These are phyloP conservation scores for Xylariaceae sp. DNA, from an alignment of 2,329 filamentous ascomycete species.

Conservation along the genomic window DNA sequence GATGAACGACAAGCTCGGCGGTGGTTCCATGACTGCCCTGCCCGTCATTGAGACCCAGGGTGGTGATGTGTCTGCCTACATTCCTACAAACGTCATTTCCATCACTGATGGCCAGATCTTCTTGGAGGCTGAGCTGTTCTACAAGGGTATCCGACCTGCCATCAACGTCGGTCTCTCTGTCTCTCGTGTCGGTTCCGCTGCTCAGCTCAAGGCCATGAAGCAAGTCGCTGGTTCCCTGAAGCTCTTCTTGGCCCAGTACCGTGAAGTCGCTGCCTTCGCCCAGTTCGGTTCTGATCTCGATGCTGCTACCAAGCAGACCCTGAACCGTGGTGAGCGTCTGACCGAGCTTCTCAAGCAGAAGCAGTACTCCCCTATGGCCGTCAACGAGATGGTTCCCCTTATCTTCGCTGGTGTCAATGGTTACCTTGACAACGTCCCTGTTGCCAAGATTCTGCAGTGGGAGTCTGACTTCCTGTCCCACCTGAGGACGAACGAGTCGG, in stretches of 20 bases:
- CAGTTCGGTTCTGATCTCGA: constrained; percentile 99
- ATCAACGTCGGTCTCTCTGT: constrained; percentile 99
- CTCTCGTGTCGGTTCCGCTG: constrained; percentile 98
- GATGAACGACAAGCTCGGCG: constrained; percentile 93
- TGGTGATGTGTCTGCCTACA: constrained; percentile 99
- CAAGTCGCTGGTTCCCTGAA: constrained; percentile 99
- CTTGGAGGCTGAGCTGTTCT: constrained; percentile 98
- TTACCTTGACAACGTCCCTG: constrained; percentile 82
- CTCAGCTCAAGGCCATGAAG: constrained; percentile 99
- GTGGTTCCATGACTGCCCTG: constrained; percentile 94
- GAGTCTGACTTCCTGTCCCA: constrained; percentile 91
- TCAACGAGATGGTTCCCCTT: constrained; percentile 99
- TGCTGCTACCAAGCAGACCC: constrained; percentile 97
- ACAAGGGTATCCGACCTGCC: constrained; percentile 99
- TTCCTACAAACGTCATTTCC: constrained; percentile 99
- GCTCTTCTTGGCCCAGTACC: constrained; percentile 99
- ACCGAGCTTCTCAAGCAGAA: constrained; percentile 99
- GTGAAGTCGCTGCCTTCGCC: constrained; percentile 98
- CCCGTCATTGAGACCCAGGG: constrained; percentile 99
- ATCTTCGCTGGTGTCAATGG: constrained; percentile 99
- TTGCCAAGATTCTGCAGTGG: constrained; percentile 88
- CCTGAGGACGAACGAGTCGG: constrained; percentile 85
- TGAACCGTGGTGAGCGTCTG: constrained; percentile 95
- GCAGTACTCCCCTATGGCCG: constrained; percentile 97
- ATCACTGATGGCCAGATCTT: constrained; percentile 99